Evolutionary conservation across 257 asterid genomes (phyloP), one percentile per base, ranked within the genome.

Genomic region (Solanum lycopersicoides): DNA sequence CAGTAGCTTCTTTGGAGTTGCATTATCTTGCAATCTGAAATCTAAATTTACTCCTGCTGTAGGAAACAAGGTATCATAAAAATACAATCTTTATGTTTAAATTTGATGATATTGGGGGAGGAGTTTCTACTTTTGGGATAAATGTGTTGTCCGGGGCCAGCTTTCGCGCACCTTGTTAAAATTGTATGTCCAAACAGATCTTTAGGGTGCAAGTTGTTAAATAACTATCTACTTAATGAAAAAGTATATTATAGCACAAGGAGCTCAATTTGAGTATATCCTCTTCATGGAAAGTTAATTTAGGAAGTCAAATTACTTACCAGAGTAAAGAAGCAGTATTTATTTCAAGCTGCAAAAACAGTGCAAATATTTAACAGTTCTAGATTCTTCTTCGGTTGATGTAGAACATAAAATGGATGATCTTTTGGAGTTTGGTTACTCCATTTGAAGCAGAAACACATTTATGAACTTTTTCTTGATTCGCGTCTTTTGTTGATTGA

Each of bases 1-100:
- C 86, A 90, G 95, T 3, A 87, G 93, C 88, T 90, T 97, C 7
- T 92, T 95, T 89, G 99, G 99, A 86, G 93, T 92, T 18, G 88
- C 99, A 66, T 79, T 95, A 39, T 91, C 94, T 4, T 95, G 92
- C 86, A 90, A 93, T 76, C 86, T 90, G 65, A 96, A 94, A 87
- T 89, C 90, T 71, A 95, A 92, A 14, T 89, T 89, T 47, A 91
- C 90, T 60, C 91, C 94, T 63, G 80, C 94, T 50, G 85, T 92
- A 74, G 91, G 89, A 88, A 82, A 86, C 90, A 94, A 94, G 98
- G 96, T 65, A 65, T 65, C 71, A 65, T 65, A 65, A 65, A 65
- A 65, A 65, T n/a, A 77, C 0, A 8, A 5, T 44, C 63, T 25
- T 15, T 9, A 28, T 14, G 25, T 25, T 56, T 75, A 4, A 45